Evolutionary conservation across 1,139 yeast genomes (phyloP), one percentile per base, ranked within the genome.

Genomic region (Taphrina flavorubra): DNA sequence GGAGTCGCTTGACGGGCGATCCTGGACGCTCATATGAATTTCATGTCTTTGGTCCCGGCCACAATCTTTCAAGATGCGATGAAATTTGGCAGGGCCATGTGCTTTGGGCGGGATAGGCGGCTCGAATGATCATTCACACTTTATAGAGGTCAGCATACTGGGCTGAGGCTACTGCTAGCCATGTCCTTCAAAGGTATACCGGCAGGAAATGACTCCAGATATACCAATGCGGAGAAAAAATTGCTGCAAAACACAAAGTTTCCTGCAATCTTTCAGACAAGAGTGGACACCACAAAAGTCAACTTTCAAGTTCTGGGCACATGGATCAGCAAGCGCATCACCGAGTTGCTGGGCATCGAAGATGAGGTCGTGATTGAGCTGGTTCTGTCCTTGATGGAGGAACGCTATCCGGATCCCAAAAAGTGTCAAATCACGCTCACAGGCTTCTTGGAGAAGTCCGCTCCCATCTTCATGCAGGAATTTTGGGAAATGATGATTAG

Each of bases 401-500:
- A 63, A 44, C 53, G 65, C 16, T 60, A 42, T 47, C 74, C 74
- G 1, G 72, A 73, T 46, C 70, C 72, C 14, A 68, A 67, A 18
- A 47, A 60, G 10, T 69, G 75, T 14, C 70, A 70, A 51, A 64
- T 71, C 11, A 75, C 74, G 53, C 61, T 75, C 55, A 57, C 72
- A 25, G 76, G 74, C 10, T 75, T 75, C 55, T 70, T 75, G 42
- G 76, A 73, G n/a, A 65, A 68, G 13, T 68, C 72, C 6, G 70
- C 75, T 0, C 55, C 59, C 13, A 39, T 51, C 47, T 76, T 76
- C 58, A 72, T 75, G 69, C 68, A 68, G 34, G 72, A 73, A 61
- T 71, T 76, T 14, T 75, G 77, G 77, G 66, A 69, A 20, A 69
- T 75, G 46, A 70, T 76, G 39, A 69, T 74, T 1, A 71, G 72